These are phyloP conservation scores for Kurtzmaniella quercitrusa DNA, from an alignment of 1,139 yeast species.

Conservation along the genomic window DNA sequence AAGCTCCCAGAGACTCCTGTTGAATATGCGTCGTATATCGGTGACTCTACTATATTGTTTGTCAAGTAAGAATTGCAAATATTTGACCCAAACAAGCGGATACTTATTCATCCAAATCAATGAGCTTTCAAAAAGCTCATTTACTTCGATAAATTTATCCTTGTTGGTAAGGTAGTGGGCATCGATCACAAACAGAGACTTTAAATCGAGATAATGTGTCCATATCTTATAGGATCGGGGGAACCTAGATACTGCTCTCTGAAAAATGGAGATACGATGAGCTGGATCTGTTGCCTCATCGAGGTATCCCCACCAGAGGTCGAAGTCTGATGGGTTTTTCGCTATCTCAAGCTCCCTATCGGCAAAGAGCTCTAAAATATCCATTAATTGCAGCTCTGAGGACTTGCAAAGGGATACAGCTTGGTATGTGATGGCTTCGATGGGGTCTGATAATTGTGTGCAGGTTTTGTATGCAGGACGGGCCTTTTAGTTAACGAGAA, in stretches of 20 bases:
- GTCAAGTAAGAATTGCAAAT: conserved; percentile 42
- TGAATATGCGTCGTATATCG: conserved; percentile 45
- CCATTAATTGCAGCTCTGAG: conserved; percentile 5
- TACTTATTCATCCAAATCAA: conserved; percentile 40
- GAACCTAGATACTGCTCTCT: conserved; percentile 48
- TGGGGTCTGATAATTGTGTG: neutral
- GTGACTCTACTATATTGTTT: conserved; percentile 33
- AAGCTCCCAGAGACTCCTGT: conserved; percentile 47
- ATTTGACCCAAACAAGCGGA: conserved; percentile 56
- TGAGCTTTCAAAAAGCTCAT: conserved; percentile 44
- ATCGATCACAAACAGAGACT: conserved; percentile 26
- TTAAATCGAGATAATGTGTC: conserved; percentile 46
- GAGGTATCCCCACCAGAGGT: conserved; percentile 54
- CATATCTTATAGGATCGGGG: conserved; percentile 55
- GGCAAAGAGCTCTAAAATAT: conserved; percentile 3
- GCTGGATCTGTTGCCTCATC: conserved; percentile 20
- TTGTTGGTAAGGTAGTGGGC: conserved; percentile 25
- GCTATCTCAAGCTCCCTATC: conserved; percentile 40
- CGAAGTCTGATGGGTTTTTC: conserved; percentile 39
- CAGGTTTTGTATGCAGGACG: neutral
- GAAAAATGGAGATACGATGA: conserved; percentile 42
- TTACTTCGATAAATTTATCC: conserved; percentile 30
- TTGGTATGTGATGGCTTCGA: neutral
- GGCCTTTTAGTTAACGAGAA: no score
- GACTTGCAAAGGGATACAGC: neutral